Evolutionary conservation across 1,284 basidiomycete species (phyloP), one percentile per base, ranked within the genome.

Genomic region (Agaricales sp.): DNA sequence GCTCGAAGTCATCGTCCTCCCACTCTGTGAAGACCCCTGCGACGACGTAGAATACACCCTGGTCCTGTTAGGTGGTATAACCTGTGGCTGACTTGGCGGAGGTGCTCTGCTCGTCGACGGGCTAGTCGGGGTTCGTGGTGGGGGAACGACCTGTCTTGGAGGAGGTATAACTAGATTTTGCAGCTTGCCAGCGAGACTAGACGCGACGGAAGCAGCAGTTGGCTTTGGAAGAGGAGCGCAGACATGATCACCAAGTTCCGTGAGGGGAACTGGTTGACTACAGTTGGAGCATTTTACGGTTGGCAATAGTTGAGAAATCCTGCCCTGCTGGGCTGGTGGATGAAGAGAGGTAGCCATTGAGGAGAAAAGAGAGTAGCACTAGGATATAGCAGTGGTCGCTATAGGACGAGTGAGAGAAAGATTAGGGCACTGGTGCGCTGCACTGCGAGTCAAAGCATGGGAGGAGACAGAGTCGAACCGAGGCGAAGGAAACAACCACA

Each of bases 201-300:
- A 11, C 11, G 11, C n/a, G 30, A 8, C 11, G n/a, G 30, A 35
- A 11, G 30, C 11, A 11, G 11, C 30, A n/a, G 30, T n/a, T 8
- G 30, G 11, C 30, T 35, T 69, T 8, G 74, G 72, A 14, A 69
- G 57, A 19, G 70, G 61, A 11, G 68, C 51, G 61, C 89, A 92
- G 58, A 80, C 69, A 62, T 92, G 89, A 52, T 87, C 84, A 43
- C 79, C 78, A 37, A 92, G 78, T 25, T 79, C 71, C 47, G 72
- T 68, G 46, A 92, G 71, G 25, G 82, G 77, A 35, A 92, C 86
- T 2, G 76, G 77, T 23, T 69, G 66, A 55, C 70, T 67, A 63
- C 90, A 93, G 37, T 69, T 82, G 2, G 87, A 88, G 64, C 90
- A 93, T 61, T 85, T 92, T 53, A 92, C 83, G 1, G 79, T 74